phyloP scores from a whole-genome alignment of 345 rosid genomes.

The Salix caprea region DNA sequence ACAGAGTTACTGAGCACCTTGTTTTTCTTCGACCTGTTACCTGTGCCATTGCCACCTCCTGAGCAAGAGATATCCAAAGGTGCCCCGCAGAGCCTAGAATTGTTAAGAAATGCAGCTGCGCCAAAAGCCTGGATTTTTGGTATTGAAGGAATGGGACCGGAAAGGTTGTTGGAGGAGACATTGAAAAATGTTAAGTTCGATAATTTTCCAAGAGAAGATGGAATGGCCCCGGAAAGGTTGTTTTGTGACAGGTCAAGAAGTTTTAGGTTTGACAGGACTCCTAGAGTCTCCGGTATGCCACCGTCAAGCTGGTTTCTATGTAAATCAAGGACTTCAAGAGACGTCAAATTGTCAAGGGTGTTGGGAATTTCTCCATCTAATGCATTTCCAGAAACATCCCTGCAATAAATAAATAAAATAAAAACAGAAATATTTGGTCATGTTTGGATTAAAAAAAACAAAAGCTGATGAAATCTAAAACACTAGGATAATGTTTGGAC shows the following conservation, averaged over 20 bases:
- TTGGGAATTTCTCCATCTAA: constrained; percentile 64
- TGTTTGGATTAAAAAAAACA: constrained; percentile 16
- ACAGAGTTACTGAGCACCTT: constrained; percentile 65
- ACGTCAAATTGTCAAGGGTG: constrained; percentile 58
- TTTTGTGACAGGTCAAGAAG: constrained; percentile 70
- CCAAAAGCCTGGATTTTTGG: constrained; percentile 57
- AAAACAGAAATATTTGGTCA: constrained; percentile 5
- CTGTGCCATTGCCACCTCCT: constrained; percentile 23
- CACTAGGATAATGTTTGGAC: constrained; percentile 30
- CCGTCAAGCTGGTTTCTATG: constrained; percentile 61
- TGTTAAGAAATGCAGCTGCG: constrained; percentile 63
- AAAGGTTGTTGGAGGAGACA: constrained; percentile 72
- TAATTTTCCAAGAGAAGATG: constrained; percentile 62
- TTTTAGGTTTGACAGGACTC: constrained; percentile 52
- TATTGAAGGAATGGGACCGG: constrained; percentile 57
- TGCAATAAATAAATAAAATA: constrained; percentile 30
- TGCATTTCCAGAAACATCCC: constrained; percentile 78
- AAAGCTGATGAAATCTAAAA: constrained; percentile 14
- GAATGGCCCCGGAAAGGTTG: constrained; percentile 62
- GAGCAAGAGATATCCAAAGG: constrained; percentile 65
- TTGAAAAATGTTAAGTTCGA: constrained; percentile 47
- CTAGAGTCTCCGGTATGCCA: constrained; percentile 57
- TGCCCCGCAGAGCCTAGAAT: constrained; percentile 65
- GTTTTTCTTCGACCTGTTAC: constrained; percentile 32
- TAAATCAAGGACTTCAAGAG: constrained; percentile 70